Percentiles rank a stretch among this genome's conserved stretches.
phyloP scores from a whole-genome alignment of 2,329 filamentous ascomycete genomes.

The Diaporthe amygdali region DNA sequence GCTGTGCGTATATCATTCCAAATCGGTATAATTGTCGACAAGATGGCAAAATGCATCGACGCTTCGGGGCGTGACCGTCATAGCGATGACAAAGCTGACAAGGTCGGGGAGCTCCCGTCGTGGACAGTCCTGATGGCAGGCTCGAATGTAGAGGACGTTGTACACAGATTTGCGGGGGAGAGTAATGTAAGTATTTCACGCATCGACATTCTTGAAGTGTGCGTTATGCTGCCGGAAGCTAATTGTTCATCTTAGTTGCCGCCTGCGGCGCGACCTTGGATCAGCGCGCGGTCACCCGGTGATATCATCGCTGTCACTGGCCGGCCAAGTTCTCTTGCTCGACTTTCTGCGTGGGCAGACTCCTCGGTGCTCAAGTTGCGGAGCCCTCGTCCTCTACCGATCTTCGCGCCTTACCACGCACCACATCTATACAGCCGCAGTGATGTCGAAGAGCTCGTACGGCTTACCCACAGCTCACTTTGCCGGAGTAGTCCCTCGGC shows the following conservation, averaged over 20 bases:
- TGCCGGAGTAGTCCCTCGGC: not conserved
- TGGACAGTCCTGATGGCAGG: not conserved
- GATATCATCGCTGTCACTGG: not conserved
- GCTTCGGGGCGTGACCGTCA: too few species aligned
- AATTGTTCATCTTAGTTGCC: not conserved
- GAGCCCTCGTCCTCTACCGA: not conserved
- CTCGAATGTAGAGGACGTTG: not conserved
- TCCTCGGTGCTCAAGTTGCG: not conserved
- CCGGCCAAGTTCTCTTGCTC: not conserved
- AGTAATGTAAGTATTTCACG: not conserved
- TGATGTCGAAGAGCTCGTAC: not conserved
- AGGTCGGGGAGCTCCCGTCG: not conserved
- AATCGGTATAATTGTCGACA: not conserved
- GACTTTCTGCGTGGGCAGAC: not conserved
- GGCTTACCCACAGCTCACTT: not conserved
- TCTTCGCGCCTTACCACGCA: not conserved
- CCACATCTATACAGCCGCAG: not conserved
- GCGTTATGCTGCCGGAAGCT: not conserved
- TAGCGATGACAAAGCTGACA: not conserved
- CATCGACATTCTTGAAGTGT: not conserved
- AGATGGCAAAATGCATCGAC: not conserved
- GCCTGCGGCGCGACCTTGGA: not conserved
- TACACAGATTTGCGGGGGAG: not conserved
- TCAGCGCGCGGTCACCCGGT: not conserved
- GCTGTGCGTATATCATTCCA: not conserved